Base-by-base conservation (phyloP, 331 rosid species). In the Telfairia occidentalis region DNA sequence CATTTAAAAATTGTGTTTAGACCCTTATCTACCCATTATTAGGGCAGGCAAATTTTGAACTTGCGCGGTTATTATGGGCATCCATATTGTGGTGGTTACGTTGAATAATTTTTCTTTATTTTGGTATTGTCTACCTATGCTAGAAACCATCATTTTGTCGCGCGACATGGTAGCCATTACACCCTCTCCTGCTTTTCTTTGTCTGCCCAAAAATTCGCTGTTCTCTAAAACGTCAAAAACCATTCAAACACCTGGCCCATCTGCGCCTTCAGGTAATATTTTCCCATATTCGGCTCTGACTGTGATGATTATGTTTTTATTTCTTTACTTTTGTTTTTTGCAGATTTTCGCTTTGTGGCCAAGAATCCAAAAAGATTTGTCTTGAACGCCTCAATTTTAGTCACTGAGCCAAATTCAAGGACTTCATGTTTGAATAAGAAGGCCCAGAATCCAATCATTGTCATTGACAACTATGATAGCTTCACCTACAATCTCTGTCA, bases 401-500 rank as follows among this genome's bases (percentile, higher is more conserved):
- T 72, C 34, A 37, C 65, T 30, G 81, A 85, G 42, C 29, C 84
- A 8, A 80, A 74, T 81, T 53, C 77, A 38, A 81, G 35, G 71
- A 34, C 83, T 9, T 48, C 81, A 16, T 26, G 78, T 61, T 78
- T 83, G 3, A 82, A 58, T 10, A 77, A 70, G 77, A 83, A 53
- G 79, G 34, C 80, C 54, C 81, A 46, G 32, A 83, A 75, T 73
- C 95, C 98, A 37, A 83, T 94, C 53, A 79, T 91, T 77, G 96
- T 91, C 42, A 94, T 94, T 46, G 98, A 94, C 86, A 94, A 94
- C 78, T 94, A 91, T 74, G 98, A 91, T 67, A 91, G 97, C 82
- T 94, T 94, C 78, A 94, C 98, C 77, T 94, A 94, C 86, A 94
- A 94, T 77, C 97, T 94, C 40, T 91, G 97, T 67, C 98, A 94